Base-by-base conservation (phyloP, 345 rosid genomes). In the Abelmoschus esculentus region DNA sequence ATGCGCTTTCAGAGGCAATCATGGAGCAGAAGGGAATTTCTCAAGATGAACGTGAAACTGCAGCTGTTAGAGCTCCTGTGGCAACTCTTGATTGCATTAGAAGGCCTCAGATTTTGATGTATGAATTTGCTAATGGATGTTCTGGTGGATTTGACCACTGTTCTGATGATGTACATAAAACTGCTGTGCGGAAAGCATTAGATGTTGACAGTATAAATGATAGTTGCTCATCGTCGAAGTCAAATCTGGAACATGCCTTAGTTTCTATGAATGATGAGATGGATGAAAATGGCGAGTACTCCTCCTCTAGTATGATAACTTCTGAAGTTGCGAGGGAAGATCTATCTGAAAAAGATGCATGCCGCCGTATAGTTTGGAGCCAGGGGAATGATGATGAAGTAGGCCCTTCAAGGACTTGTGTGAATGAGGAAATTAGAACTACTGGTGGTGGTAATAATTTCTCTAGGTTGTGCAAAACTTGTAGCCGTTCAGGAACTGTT, bases 141-240 rank as follows among this genome's bases (percentile, higher is more conserved):
- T 76, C 74, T 19, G 70, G 69, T 72, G 38, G 29, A 55, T 71
- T 72, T 57, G 75, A 75, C 49, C 72, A 54, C 44, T 52, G 62
- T 66, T 77, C 83, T 47, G 72, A 76, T 79, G 82, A 78, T 79
- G 80, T 71, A 66, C 75, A 70, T 32, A 76, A 72, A 67, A 70
- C n/a, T 55, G 57, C 53, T 70, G 62, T 56, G 74, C 85, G 53
- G 31, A 89, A 77, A 76, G 59, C 61, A 10, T 70, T 80, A 70
- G 86, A 85, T 38, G 76, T 80, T 74, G 85, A 83, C 61, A 81
- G 90, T 78, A 72, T 77, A 73, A 82, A 88, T 83, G 90, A 82
- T 73, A 83, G 87, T 71, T 90, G 86, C 74, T 88, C 95, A 13
- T 87, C 93, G 63, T 82, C 88, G 19, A 87, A 77, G 74, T 87